Evolutionary conservation across 805 yeast species (phyloP).

Genomic region (Kazachstania kunashirensis): DNA sequence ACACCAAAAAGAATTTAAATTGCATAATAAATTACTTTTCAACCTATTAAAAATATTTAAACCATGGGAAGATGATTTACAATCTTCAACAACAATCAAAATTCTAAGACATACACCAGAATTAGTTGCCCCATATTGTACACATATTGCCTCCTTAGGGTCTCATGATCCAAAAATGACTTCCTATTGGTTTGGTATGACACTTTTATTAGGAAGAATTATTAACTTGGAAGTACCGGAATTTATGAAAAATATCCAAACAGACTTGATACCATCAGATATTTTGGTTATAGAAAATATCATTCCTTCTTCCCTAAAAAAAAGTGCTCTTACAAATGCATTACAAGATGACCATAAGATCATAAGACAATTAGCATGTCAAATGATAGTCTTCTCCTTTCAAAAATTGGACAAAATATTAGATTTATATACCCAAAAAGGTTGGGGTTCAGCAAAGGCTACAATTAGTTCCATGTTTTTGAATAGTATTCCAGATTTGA

Average conservation of each 20-base stretch:
- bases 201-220: slow-evolving; percentile 49
- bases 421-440: slow-evolving; percentile 29
- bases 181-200: slow-evolving; percentile 75
- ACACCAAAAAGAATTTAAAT: slow-evolving; percentile 43
- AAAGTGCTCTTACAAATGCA: slow-evolving; percentile 47
- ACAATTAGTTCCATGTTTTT: slow-evolving; percentile 30
- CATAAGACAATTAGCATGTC: slow-evolving; percentile 55
- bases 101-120: slow-evolving; percentile 54
- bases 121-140: slow-evolving; percentile 60
- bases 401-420: slow-evolving; percentile 41
- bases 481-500: slow-evolving; percentile 39
- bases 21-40: slow-evolving; percentile 60
- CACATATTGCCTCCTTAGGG: slow-evolving; percentile 52
- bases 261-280: slow-evolving; percentile 29
- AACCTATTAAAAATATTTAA: slow-evolving; percentile 54
- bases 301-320: slow-evolving; percentile 56
- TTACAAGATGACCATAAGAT: slow-evolving; percentile 42
- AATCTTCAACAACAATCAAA: slow-evolving; percentile 43
- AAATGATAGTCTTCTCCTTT: slow-evolving; percentile 45
- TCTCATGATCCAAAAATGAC: slow-evolving; percentile 70
- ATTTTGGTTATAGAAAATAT: slow-evolving; percentile 43
- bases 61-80: slow-evolving; percentile 71
- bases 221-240: slow-evolving; percentile 49
- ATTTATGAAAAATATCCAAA: slow-evolving; percentile 23
- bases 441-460: slow-evolving; percentile 33